Conservation (phyloP, 2,329 filamentous ascomycete species). For the Fusarium papillatum region DNA sequence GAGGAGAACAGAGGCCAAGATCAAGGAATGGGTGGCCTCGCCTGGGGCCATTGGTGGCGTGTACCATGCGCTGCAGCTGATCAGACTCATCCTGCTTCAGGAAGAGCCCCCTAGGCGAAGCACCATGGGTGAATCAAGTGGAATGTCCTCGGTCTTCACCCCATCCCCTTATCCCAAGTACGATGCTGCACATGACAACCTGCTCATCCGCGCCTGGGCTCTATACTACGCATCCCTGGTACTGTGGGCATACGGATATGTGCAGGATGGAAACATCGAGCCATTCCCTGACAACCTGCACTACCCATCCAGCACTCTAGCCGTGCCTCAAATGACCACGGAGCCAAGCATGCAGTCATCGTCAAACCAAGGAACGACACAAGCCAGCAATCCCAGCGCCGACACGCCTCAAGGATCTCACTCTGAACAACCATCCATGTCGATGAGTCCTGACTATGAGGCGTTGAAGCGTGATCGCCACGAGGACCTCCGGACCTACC, state of each 20-base stretch:
- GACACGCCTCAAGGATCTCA: conserved; percentile 34
- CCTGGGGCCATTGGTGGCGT: conserved; percentile 45
- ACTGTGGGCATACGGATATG: conserved; percentile 44
- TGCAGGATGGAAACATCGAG: conserved; percentile 44
- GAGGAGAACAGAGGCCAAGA: conserved; percentile 45
- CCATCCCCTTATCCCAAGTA: conserved; percentile 41
- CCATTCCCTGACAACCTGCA: conserved; percentile 44
- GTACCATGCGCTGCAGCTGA: conserved; percentile 44
- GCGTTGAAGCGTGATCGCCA: conserved; percentile 39
- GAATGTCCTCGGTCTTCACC: conserved; percentile 25
- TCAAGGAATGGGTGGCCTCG: conserved; percentile 46
- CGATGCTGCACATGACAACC: conserved; percentile 41
- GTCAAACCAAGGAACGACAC: conserved; percentile 21
- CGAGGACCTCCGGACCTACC: conserved; percentile 44
- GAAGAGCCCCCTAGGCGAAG: conserved; percentile 34
- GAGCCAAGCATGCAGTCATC: conserved; percentile 37
- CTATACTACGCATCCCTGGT: conserved; percentile 45
- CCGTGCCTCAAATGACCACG: conserved; percentile 20
- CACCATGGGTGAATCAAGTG: conserved; percentile 20
- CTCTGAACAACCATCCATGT: conserved; percentile 30
- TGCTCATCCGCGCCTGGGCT: conserved; percentile 43
- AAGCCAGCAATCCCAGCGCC: conserved; percentile 15
- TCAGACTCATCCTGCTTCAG: conserved; percentile 42
- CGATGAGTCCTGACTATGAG: conserved; percentile 36
- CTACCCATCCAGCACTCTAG: conserved; percentile 34